Conservation (phyloP, 331 rosid genomes). For the Rosa hybrid region DNA sequence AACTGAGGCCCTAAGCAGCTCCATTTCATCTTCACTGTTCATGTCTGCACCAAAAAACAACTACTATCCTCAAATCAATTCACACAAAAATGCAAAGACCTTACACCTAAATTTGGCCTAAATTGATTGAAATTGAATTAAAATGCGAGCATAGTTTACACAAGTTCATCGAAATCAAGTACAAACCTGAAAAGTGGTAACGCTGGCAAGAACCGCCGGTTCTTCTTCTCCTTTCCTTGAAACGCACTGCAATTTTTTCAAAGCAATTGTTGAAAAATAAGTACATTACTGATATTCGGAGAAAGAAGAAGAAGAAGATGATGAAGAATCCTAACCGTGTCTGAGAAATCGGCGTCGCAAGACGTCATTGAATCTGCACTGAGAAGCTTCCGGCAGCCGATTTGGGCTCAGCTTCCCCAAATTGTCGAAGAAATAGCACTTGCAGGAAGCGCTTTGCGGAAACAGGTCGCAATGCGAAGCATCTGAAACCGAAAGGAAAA, state of each 20-base stretch:
- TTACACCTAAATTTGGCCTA: neutral
- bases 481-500: conserved; percentile 43
- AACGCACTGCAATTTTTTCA: conserved; percentile 51
- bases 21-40: conserved; percentile 61
- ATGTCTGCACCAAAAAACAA: conserved; percentile 40
- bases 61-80: conserved; percentile 13
- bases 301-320: conserved; percentile 7
- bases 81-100: neutral
- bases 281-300: neutral
- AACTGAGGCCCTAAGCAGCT: conserved; percentile 75
- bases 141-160: neutral
- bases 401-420: conserved; percentile 55
- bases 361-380: conserved; percentile 71
- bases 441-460: conserved; percentile 78
- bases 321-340: conserved; percentile 57
- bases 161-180: neutral
- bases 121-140: neutral
- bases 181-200: conserved; percentile 49
- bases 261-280: neutral
- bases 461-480: conserved; percentile 64
- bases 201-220: conserved; percentile 44
- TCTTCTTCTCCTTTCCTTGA: conserved; percentile 68
- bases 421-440: conserved; percentile 79
- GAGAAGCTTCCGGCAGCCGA: conserved; percentile 36
- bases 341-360: conserved; percentile 91